Evolutionary conservation across 495 filamentous ascomycete genomes (phyloP), one percentile per base, ranked within the genome.

Genomic region (Corynascus novoguineensis): DNA sequence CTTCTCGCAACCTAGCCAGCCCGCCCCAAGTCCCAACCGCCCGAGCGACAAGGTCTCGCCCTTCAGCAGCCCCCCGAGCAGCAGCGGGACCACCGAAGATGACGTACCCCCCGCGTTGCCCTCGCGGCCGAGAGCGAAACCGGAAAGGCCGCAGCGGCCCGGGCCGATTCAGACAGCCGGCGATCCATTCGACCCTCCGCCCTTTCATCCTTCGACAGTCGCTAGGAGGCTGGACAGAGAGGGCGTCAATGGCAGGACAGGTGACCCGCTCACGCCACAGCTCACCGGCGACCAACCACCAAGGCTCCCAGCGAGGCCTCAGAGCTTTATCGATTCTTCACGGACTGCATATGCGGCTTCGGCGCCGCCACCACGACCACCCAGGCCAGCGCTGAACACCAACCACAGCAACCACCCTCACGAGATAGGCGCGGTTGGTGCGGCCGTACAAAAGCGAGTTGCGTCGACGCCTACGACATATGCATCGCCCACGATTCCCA

Each of bases 1-100:
- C 5, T 55, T 70, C 17, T 50, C 59, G 14, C 63, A 71, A 3
- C 46, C 57, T 4, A 55, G 60, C 29, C 66, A 64, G 10, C 64
- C 64, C 17, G 34, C 65, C n/a, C n/a, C 70, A 75, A 29, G 46
- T 67, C n/a, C 67, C 55, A 31, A 64, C 47, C 66, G 62, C 14
- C 57, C 66, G 29, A 50, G 58, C 46, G 73, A 75, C 19, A 71
- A 65, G 54, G 74, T 87, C 0, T 97, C 93, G 6, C 92, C 93
- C 0, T 97, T 98, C 64, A 92, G 77, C 68, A 96, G 91, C 29
- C 92, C 92, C 11, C 91, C 92, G 14, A 86, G 83, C 53, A 95
- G 86, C 61, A 82, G 83, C 14, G 86, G 83, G 50, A 87, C 81
- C 48, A 69, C 76, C 9, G 71, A 75, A 28, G 75, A 76, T 6